These are phyloP conservation scores for Mortierella sp. DNA, from an alignment of 371 early-diverging fungal species.

Conservation along the genomic window DNA sequence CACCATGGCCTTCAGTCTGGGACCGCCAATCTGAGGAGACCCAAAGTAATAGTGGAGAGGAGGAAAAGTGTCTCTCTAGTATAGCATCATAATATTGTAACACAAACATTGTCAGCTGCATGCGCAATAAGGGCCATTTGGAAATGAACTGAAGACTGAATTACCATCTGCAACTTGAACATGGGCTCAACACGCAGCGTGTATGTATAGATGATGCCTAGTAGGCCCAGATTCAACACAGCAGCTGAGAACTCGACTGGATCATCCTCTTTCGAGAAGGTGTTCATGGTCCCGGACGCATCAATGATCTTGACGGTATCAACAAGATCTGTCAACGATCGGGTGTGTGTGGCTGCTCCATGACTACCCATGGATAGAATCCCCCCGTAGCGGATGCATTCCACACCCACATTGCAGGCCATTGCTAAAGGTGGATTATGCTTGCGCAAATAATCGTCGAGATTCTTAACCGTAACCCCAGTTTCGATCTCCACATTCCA, in stretches of 20 bases:
- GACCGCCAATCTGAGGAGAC: constrained; percentile 21
- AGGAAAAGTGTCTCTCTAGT: constrained; percentile 17
- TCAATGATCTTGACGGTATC: constrained; percentile 44
- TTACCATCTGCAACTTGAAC: constrained; percentile 28
- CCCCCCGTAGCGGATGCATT: constrained; percentile 26
- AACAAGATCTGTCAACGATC: constrained; percentile 42
- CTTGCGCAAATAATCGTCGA: constrained; percentile 24
- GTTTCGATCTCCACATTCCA: constrained; percentile 14
- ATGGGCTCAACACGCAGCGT: constrained; percentile 52
- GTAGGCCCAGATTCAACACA: constrained; percentile 46
- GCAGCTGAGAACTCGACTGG: constrained; percentile 56
- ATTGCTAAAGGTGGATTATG: constrained; percentile 49
- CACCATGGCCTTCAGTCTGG: constrained; percentile 41
- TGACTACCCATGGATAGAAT: constrained; percentile 28
- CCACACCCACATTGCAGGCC: constrained; percentile 24
- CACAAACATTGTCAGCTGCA: background rate
- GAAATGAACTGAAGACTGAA: background rate
- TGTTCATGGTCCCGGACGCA: constrained; percentile 31
- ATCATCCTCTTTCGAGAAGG: constrained; percentile 39
- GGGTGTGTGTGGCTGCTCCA: constrained; percentile 41
- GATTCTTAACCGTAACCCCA: background rate
- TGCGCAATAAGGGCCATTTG: background rate
- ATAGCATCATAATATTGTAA: background rate
- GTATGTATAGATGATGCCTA: constrained; percentile 53
- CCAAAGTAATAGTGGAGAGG: constrained; percentile 22